Evolutionary conservation across 1,284 basidiomycete species (phyloP).

Genomic region (Malassezia cuniculi): DNA sequence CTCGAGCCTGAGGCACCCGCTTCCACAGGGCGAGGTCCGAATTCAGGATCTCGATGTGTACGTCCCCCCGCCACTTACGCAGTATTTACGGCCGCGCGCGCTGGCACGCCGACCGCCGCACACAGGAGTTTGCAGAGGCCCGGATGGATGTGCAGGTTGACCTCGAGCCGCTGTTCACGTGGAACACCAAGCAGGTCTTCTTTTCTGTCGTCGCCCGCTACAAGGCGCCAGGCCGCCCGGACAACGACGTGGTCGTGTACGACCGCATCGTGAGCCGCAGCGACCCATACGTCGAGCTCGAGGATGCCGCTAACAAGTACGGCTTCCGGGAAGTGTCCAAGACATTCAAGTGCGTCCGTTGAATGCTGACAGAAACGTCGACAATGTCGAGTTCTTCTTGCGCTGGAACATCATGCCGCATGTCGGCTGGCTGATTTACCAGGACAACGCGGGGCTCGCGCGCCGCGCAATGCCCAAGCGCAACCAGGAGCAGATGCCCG

Average conservation of each 20-base stretch:
- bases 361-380: constrained; percentile 18
- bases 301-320: constrained; percentile 64
- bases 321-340: constrained; percentile 62
- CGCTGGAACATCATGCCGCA: constrained; percentile 85
- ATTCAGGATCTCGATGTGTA: constrained; percentile 58
- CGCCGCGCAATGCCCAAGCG: constrained; percentile 11
- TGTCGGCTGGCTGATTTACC: constrained; percentile 55
- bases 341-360: constrained; percentile 59
- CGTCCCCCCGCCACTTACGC: constrained; percentile 14
- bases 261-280: constrained; percentile 70
- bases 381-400: constrained; percentile 57
- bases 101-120: constrained; percentile 29
- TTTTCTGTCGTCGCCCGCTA: constrained; percentile 46
- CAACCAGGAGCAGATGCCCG: neutral
- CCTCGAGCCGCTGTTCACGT: constrained; percentile 66
- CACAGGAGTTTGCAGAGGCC: constrained; percentile 32
- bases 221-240: constrained; percentile 45
- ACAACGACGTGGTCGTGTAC: constrained; percentile 77
- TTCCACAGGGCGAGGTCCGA: constrained; percentile 51
- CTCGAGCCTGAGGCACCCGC: constrained; percentile 17
- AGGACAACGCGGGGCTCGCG: constrained; percentile 12
- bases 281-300: constrained; percentile 58
- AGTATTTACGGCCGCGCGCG: constrained; percentile 16
- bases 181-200: constrained; percentile 89
- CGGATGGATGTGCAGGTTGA: constrained; percentile 49